These are phyloP conservation scores for Diversispora epigaea DNA, from an alignment of 192 early-diverging fungal genomes.

Conservation along the genomic window DNA sequence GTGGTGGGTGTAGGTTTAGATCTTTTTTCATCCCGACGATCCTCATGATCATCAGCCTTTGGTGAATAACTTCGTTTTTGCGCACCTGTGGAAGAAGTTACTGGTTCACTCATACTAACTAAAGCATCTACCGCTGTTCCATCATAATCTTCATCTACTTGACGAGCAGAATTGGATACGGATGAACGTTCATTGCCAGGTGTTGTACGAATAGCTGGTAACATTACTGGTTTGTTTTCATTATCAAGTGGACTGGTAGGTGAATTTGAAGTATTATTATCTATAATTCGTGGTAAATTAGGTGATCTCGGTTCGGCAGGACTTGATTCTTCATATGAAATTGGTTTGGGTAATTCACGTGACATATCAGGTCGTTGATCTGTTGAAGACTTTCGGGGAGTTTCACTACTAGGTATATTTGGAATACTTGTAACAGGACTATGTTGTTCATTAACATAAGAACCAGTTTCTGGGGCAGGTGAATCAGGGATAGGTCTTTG, in stretches of 20 bases:
- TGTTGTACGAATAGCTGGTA: conserved; percentile 3
- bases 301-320: neutral
- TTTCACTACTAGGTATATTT: neutral
- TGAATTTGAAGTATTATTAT: neutral
- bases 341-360: conserved; percentile 18
- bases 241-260: conserved; percentile 5
- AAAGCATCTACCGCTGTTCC: neutral
- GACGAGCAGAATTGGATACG: neutral
- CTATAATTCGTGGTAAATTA: neutral
- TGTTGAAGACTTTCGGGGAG: conserved; percentile 20
- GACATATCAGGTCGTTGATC: conserved; percentile 2
- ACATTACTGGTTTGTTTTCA: conserved; percentile 11
- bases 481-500: conserved; percentile 9
- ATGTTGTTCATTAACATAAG: neutral
- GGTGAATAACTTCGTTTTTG: conserved; percentile 25
- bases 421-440: neutral
- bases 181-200: neutral
- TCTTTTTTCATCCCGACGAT: conserved; percentile 31
- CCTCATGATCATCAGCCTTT: conserved; percentile 13
- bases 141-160: conserved; percentile 32
- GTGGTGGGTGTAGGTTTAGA: conserved; percentile 1
- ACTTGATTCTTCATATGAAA: conserved; percentile 6
- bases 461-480: conserved; percentile 13
- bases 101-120: neutral
- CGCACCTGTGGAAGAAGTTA: neutral